Evolutionary conservation across 2,329 filamentous ascomycete species (phyloP).

Genomic region (Colletotrichum tabaci): DNA sequence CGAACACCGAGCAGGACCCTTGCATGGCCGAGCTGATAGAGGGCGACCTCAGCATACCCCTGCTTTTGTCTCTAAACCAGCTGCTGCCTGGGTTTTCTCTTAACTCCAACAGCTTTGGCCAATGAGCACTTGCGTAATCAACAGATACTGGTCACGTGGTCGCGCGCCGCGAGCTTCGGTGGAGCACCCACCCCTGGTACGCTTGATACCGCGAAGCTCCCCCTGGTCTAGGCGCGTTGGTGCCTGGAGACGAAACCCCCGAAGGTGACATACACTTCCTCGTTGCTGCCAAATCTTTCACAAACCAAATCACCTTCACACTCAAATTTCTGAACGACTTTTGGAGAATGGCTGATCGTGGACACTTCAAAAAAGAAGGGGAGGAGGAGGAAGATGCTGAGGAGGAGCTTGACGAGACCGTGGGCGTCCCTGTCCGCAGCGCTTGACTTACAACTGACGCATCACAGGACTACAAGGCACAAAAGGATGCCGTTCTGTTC

Average conservation of each 20-base stretch:
- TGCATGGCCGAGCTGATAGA: constrained; percentile 27
- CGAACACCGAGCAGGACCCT: constrained; percentile 24
- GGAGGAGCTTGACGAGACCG: constrained; percentile 73
- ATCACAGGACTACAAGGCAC: constrained; percentile 84
- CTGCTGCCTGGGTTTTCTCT: constrained; percentile 1
- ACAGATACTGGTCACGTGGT: constrained; percentile 35
- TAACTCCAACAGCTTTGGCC: background rate
- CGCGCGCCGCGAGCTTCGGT: constrained; percentile 24
- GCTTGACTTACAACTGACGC: constrained; percentile 33
- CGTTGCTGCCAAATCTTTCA: background rate
- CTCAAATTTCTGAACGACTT: background rate
- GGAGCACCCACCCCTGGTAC: background rate
- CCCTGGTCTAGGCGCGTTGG: constrained; percentile 31
- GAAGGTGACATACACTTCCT: background rate
- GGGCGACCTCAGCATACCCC: background rate
- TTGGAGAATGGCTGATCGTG: constrained; percentile 53
- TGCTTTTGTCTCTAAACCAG: background rate
- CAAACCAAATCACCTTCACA: background rate
- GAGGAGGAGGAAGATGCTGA: constrained; percentile 74
- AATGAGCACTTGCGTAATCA: constrained; percentile 38
- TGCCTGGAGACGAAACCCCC: constrained; percentile 32
- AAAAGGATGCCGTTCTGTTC: constrained; percentile 98
- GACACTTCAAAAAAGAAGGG: constrained; percentile 65
- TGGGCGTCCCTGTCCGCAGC: constrained; percentile 51
- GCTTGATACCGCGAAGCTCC: constrained; percentile 4